Conservation (phyloP, 192 early-diverging fungal genomes). For the Backusella macrospora region DNA sequence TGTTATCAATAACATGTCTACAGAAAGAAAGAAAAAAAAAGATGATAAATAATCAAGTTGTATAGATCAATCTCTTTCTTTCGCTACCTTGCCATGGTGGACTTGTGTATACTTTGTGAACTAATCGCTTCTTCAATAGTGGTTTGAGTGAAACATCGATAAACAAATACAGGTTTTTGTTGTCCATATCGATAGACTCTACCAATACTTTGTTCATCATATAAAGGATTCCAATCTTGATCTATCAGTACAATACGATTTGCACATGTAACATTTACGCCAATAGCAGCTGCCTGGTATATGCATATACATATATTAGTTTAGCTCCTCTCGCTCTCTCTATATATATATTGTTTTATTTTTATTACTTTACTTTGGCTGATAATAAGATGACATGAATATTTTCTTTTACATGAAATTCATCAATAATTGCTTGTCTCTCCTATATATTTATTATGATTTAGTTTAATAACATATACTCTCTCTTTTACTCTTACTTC, state of each 20-base stretch:
- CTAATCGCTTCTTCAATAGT: constrained; percentile 67
- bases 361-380: constrained; percentile 39
- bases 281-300: constrained; percentile 45
- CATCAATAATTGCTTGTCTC: constrained; percentile 64
- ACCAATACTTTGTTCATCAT: constrained; percentile 76
- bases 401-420: constrained; percentile 53
- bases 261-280: constrained; percentile 70
- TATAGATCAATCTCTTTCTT: not conserved
- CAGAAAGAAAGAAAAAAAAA: not conserved
- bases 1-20: constrained; percentile 15
- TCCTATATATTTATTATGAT: constrained; percentile 7
- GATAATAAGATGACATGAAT: constrained; percentile 64
- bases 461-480: not conserved
- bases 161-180: constrained; percentile 67
- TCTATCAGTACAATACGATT: constrained; percentile 76
- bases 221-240: constrained; percentile 79
- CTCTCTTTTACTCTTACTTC: constrained; percentile 19
- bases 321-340: not conserved
- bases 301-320: not conserved
- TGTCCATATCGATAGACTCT: constrained; percentile 73
- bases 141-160: constrained; percentile 59
- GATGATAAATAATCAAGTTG: not conserved
- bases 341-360: not conserved
- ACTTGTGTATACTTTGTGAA: constrained; percentile 73
- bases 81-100: constrained; percentile 58